phyloP scores from a whole-genome alignment of 345 rosid genomes.

The Trapa incisa region DNA sequence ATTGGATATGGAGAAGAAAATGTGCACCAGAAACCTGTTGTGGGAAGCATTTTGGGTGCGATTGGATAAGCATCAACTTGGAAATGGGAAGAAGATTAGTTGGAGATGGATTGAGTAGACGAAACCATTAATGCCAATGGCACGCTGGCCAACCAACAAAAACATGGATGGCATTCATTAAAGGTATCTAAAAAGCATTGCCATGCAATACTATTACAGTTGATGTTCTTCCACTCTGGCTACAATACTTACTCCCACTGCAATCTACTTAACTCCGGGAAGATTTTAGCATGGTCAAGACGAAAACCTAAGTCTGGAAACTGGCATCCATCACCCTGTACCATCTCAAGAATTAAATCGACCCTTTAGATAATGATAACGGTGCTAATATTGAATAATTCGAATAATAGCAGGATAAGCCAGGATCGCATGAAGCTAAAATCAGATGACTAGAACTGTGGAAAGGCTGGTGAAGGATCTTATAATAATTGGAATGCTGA shows the following conservation, averaged over 20 bases:
- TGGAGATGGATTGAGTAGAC: too few relatives aligned
- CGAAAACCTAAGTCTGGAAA: not conserved
- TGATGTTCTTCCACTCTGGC: not conserved
- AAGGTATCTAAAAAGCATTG: too few relatives aligned
- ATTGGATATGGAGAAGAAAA: too few relatives aligned
- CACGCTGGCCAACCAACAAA: too few relatives aligned
- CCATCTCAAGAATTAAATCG: not conserved
- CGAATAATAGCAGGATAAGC: constrained; percentile 8
- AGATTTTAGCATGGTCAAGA: not conserved
- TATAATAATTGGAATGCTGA: constrained; percentile 21
- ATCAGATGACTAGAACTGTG: too few relatives aligned
- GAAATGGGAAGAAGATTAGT: too few relatives aligned
- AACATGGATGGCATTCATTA: too few relatives aligned
- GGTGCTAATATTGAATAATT: constrained; percentile 1
- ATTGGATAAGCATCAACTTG: too few relatives aligned
- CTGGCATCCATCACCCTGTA: not conserved
- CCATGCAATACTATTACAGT: too few relatives aligned
- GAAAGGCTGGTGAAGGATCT: not conserved
- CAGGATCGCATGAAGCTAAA: not conserved
- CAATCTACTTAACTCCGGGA: constrained; percentile 14
- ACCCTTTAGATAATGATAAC: not conserved
- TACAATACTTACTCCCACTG: constrained; percentile 15
- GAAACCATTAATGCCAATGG: too few relatives aligned
- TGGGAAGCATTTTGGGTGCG: too few relatives aligned
- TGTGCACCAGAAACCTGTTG: too few relatives aligned